phyloP scores from a whole-genome alignment of 23 red algal species.

The Gracilariopsis chorda region DNA sequence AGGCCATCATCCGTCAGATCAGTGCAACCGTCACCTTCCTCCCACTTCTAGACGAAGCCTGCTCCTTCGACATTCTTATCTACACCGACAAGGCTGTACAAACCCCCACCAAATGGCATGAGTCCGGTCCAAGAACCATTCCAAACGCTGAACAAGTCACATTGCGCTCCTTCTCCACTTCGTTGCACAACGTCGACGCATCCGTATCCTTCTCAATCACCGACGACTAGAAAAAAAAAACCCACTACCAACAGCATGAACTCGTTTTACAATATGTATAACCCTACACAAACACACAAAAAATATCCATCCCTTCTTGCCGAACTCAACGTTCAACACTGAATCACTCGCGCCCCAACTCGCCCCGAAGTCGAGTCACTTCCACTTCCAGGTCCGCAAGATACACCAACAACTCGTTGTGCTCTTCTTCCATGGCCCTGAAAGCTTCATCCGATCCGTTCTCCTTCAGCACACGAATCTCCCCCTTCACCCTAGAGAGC shows the following conservation, averaged over 20 bases:
- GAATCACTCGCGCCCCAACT: slow-evolving; percentile 21
- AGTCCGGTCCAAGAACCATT: slow-evolving; percentile 71
- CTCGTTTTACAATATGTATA: neutral
- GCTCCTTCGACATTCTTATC: slow-evolving; percentile 93
- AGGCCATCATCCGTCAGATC: slow-evolving; percentile 90
- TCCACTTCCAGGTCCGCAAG: slow-evolving; percentile 73
- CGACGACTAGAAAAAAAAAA: neutral
- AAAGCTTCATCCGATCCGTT: neutral
- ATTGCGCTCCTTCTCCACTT: slow-evolving; percentile 87
- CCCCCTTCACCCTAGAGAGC: neutral
- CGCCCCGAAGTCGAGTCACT: slow-evolving; percentile 18
- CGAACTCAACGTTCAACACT: no score
- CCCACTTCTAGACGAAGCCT: slow-evolving; percentile 89
- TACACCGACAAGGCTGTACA: slow-evolving; percentile 71
- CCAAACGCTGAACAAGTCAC: slow-evolving; percentile 72
- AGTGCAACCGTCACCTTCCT: slow-evolving; percentile 90
- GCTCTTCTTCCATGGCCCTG: slow-evolving; percentile 34
- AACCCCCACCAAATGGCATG: slow-evolving; percentile 83
- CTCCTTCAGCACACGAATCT: slow-evolving; percentile 17
- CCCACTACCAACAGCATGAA: neutral
- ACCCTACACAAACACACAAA: neutral
- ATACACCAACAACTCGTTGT: slow-evolving; percentile 58
- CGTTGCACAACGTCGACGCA: slow-evolving; percentile 84
- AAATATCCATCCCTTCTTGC: neutral
- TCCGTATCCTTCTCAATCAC: slow-evolving; percentile 82